Evolutionary conservation across 306 rosid genomes (phyloP).

Genomic region (Betula pendula): DNA sequence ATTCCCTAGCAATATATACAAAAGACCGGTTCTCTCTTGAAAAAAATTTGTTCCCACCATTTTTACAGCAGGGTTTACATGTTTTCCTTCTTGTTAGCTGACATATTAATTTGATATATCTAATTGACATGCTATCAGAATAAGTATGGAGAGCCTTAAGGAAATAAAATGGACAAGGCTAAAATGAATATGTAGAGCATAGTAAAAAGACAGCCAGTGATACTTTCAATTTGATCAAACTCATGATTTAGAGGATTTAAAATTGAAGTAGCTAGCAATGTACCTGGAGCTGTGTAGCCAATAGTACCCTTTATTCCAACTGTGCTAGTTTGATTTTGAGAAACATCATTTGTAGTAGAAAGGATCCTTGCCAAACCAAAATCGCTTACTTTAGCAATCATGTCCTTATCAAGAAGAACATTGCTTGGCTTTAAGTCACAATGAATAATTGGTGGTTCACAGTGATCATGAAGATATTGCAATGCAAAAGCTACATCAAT

Average conservation of each 20-base stretch:
- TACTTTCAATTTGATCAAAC: too few relatives aligned
- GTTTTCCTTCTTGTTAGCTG: too few relatives aligned
- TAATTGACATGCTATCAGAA: too few relatives aligned
- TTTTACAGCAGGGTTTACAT: too few relatives aligned
- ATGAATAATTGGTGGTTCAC: constrained; percentile 10
- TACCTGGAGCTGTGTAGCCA: constrained; percentile 20
- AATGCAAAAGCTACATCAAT: constrained; percentile 21
- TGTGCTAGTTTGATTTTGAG: constrained; percentile 16
- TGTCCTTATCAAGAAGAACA: constrained; percentile 18
- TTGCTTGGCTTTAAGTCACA: constrained; percentile 29
- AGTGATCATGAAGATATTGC: constrained; percentile 21
- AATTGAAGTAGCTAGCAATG: neutral
- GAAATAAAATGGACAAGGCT: too few relatives aligned
- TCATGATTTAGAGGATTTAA: too few relatives aligned
- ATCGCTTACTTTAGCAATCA: constrained; percentile 29
- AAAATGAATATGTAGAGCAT: too few relatives aligned
- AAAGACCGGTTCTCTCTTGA: too few relatives aligned
- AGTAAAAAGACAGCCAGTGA: too few relatives aligned
- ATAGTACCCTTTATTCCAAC: constrained; percentile 19
- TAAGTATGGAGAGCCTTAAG: neutral
- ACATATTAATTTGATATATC: neutral
- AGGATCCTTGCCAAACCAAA: constrained; percentile 34
- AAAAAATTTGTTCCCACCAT: too few relatives aligned
- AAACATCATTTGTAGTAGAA: neutral
- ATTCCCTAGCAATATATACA: too few relatives aligned